A percentile compares a stretch with the other conserved stretches of the same genome.
phyloP scores from a whole-genome alignment of 345 rosid genomes.

The Camelina sativa region DNA sequence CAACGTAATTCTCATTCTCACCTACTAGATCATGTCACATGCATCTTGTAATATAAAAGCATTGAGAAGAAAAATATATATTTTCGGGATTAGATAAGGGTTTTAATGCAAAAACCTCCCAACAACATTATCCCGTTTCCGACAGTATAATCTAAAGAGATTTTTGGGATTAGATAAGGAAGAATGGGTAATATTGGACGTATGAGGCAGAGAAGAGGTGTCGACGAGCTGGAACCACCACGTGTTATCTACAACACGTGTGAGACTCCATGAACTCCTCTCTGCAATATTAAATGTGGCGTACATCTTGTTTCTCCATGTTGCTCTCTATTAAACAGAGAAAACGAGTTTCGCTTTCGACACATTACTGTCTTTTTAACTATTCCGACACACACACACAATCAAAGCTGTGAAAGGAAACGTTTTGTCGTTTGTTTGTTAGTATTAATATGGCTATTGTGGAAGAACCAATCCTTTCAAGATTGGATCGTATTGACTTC shows the following conservation, averaged over 20 bases:
- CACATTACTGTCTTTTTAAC: background rate
- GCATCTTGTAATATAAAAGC: background rate
- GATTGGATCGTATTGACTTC: slow-evolving; percentile 45
- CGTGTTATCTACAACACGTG: slow-evolving; percentile 34
- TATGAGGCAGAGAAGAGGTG: slow-evolving; percentile 33
- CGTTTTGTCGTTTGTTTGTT: background rate
- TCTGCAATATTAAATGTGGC: slow-evolving; percentile 26
- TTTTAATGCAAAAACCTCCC: background rate
- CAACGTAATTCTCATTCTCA: background rate
- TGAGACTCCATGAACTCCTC: background rate
- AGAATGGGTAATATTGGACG: slow-evolving; percentile 23
- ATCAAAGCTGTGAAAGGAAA: background rate
- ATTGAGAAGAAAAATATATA: background rate
- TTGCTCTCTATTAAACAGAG: slow-evolving; percentile 17
- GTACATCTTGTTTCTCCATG: slow-evolving; percentile 18
- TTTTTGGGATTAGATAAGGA: slow-evolving; percentile 33
- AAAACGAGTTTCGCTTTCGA: slow-evolving; percentile 24
- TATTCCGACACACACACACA: background rate
- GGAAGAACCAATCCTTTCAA: slow-evolving; percentile 46
- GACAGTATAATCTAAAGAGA: background rate
- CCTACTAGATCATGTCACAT: background rate
- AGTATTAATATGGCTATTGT: slow-evolving; percentile 22
- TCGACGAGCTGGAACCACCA: slow-evolving; percentile 5
- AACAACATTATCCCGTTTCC: slow-evolving; percentile 29
- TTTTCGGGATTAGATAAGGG: background rate